phyloP scores from a whole-genome alignment of 1,139 yeast species.

The Hyphopichia wangnamkhiaoensis region DNA sequence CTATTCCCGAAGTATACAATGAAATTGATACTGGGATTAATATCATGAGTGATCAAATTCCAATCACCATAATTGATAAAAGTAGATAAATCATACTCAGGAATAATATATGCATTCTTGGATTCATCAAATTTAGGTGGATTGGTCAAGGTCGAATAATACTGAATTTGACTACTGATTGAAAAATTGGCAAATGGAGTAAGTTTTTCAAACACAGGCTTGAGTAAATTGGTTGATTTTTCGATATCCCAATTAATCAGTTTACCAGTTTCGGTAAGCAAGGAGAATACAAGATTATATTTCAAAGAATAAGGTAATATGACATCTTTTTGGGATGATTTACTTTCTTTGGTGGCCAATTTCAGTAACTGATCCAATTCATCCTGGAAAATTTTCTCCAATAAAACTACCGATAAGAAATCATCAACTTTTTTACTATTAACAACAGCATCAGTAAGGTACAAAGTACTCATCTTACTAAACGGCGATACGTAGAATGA shows the following conservation, averaged over 20 bases:
- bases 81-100: conserved; percentile 55
- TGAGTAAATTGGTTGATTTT: conserved; percentile 23
- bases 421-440: conserved; percentile 31
- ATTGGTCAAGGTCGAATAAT: conserved; percentile 51
- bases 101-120: conserved; percentile 34
- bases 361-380: conserved; percentile 32
- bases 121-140: conserved; percentile 26
- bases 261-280: conserved; percentile 43
- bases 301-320: conserved; percentile 59
- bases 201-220: conserved; percentile 32
- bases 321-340: conserved; percentile 25
- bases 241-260: conserved; percentile 44
- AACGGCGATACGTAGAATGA: conserved; percentile 34
- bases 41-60: conserved; percentile 60
- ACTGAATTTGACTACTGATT: conserved; percentile 76
- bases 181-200: conserved; percentile 66
- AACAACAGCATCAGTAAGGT: conserved; percentile 27
- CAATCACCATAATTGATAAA: conserved; percentile 79
- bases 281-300: conserved; percentile 68
- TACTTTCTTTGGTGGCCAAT: conserved; percentile 13
- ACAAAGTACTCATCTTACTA: conserved; percentile 28
- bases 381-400: conserved; percentile 35
- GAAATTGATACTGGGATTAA: conserved; percentile 69
- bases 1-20: conserved; percentile 60
- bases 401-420: conserved; percentile 32